Base-by-base conservation (phyloP, 192 early-diverging fungal species). In the Chytriomyces sp. region DNA sequence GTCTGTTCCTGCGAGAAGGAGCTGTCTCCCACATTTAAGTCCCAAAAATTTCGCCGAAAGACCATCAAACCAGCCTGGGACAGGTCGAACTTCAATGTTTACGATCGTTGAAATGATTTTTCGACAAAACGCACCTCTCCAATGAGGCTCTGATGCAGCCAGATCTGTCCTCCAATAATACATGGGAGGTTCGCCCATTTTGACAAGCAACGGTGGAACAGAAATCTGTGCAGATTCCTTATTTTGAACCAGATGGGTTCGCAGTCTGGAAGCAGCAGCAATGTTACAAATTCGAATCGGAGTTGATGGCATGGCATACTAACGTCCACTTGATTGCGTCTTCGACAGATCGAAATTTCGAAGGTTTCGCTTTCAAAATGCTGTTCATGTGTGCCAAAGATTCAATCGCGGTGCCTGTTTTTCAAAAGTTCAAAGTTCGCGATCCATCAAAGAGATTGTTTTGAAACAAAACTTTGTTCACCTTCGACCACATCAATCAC, bases 1-100 rank as follows among this genome's bases (percentile, higher is more conserved):
- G 61, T 87, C 86, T 7, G 86, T 80, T 60, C 85, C 85, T 6
- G 86, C 86, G 7, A 87, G 72, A 13, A 87, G 63, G 24, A 87
- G 64, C 26, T 85, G 64, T 24, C 82, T 69, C 3, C 75, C 82
- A 47, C 72, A 68, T 53, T 76, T 71, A 10, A 69, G 46, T 3
- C 72, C 9, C 16, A 87, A 57, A 57, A 87, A 87, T 67, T 83
- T 87, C 16, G 61, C 23, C 43, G 80, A 82, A 13, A 87, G 76
- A 49, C 74, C 80, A 48, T 77, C 28, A 63, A 87, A 87, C 86
- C 86, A 87, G 7, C 77, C 83, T 86, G 68, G 72, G 16, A 79
- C 50, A 28, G 71, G 11, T 24, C 7, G 5, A 35, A 20, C 2
- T 53, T 43, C 63, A 28, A 81, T 87, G 68, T 87, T 35, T 1